phyloP scores from a whole-genome alignment of 805 yeast species.

The Schwanniomyces sp. region DNA sequence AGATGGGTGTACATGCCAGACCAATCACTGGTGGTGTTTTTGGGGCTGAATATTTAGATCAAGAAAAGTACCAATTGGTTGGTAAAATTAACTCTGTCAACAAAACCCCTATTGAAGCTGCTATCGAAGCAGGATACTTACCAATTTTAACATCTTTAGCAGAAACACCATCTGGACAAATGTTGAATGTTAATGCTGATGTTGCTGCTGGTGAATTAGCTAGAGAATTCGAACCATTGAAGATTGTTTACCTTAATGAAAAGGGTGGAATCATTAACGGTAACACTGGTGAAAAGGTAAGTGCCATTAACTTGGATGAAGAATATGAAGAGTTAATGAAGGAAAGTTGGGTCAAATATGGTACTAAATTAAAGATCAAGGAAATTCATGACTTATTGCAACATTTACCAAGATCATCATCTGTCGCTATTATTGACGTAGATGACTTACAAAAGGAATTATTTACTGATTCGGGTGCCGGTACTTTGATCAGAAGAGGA shows the following conservation, averaged over 20 bases:
- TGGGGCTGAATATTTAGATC: conserved; percentile 86
- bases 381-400: conserved; percentile 94
- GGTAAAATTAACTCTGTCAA: conserved; percentile 87
- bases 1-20: conserved; percentile 96
- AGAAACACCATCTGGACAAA: conserved; percentile 95
- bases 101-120: conserved; percentile 84
- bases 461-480: conserved; percentile 98
- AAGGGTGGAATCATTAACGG: conserved; percentile 98
- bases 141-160: conserved; percentile 97
- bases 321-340: conserved; percentile 89
- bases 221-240: conserved; percentile 93
- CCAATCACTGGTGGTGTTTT: conserved; percentile 98
- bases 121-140: conserved; percentile 93
- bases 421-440: conserved; percentile 96
- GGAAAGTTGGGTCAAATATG: conserved; percentile 97
- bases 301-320: conserved; percentile 91
- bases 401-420: conserved; percentile 93
- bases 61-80: conserved; percentile 87
- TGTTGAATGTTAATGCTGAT: conserved; percentile 96
- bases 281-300: conserved; percentile 83
- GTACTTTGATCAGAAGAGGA: conserved; percentile 97
- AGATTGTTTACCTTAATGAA: conserved; percentile 93
- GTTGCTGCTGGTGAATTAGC: conserved; percentile 99
- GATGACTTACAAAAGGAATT: conserved; percentile 94
- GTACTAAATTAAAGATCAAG: conserved; percentile 94